A percentile compares a stretch with the other conserved stretches of the same genome.
Conservation (phyloP, 1,284 basidiomycete genomes). For the Heterobasidion irregulare region DNA sequence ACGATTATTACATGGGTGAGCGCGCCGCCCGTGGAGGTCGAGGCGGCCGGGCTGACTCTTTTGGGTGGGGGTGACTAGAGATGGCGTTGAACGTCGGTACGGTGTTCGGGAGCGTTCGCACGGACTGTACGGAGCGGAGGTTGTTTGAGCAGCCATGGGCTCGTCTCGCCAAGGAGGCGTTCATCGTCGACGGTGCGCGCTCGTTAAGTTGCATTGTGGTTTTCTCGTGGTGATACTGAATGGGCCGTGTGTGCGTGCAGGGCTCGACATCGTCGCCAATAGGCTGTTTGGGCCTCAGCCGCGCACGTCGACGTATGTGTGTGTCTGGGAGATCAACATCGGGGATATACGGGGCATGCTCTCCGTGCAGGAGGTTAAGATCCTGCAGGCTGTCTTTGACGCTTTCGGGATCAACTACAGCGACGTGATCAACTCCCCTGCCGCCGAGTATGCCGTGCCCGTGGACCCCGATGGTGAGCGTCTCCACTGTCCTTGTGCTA, state of each 20-base stretch:
- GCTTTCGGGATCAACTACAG: constrained; percentile 64
- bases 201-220: background rate
- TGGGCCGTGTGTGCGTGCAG: constrained; percentile 26
- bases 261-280: constrained; percentile 74
- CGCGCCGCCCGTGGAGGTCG: constrained; percentile 1
- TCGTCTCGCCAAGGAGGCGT: constrained; percentile 24
- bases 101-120: constrained; percentile 42
- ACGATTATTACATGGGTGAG: constrained; percentile 85
- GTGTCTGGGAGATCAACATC: constrained; percentile 79
- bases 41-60: background rate
- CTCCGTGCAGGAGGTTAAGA: constrained; percentile 45
- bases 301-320: constrained; percentile 77
- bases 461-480: constrained; percentile 68
- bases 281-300: constrained; percentile 85
- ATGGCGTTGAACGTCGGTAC: constrained; percentile 69
- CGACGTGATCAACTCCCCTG: constrained; percentile 77
- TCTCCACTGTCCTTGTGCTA: background rate
- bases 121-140: constrained; percentile 38
- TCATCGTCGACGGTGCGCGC: constrained; percentile 58
- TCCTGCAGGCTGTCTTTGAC: constrained; percentile 44
- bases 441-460: constrained; percentile 54
- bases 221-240: background rate
- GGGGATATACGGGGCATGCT: constrained; percentile 54
- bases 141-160: constrained; percentile 21
- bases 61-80: constrained; percentile 35